Evolutionary conservation across 495 filamentous ascomycete genomes (phyloP), one percentile per base, ranked within the genome.

Genomic region (Lepidopterella palustris): DNA sequence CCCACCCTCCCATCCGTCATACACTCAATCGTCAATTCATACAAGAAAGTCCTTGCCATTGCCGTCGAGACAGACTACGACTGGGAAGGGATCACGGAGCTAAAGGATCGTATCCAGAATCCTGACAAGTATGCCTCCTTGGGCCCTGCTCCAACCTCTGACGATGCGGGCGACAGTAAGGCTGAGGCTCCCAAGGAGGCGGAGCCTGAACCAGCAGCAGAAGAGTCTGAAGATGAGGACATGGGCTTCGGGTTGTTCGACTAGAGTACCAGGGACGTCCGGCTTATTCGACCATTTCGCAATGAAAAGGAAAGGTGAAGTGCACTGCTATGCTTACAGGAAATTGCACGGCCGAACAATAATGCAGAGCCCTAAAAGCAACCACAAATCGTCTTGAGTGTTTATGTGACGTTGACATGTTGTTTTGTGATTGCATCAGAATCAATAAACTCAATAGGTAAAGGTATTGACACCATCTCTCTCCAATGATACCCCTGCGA

Each of bases 51-150:
- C 61, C 76, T 99, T 64, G 83, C 92, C 65, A 85, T 97, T 68
- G 93, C 95, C 62, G 74, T 97, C 64, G 84, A 84, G 76, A 97
- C 90, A 60, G 93, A 96, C 60, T 87, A 86, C 82, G 87, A 85
- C 78, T 99, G 92, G 93, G 84, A 90, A 63, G 89, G 88, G 74
- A 97, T 99, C 76, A 87, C 90, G 67, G 82, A 93, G 76, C 87
- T 98, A 77, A 97, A 97, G 86, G 95, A 97, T 78, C 88, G 93
- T 71, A 96, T 97, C 72, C 89, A 89, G 77, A 97, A 98, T 82
- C 93, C 93, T 61, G 93, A 97, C 55, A 90, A 89, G 40, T 97
- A 95, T 73, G 92, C 89, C 64, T 69, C 87, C 55, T 77, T 90
- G 71, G 91, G 84, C 64, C 90, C 90, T 28, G 82, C 74, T 55